Evolutionary conservation across 257 asterid species (phyloP), one percentile per base, ranked within the genome.

Genomic region (Nicotiana undulata): DNA sequence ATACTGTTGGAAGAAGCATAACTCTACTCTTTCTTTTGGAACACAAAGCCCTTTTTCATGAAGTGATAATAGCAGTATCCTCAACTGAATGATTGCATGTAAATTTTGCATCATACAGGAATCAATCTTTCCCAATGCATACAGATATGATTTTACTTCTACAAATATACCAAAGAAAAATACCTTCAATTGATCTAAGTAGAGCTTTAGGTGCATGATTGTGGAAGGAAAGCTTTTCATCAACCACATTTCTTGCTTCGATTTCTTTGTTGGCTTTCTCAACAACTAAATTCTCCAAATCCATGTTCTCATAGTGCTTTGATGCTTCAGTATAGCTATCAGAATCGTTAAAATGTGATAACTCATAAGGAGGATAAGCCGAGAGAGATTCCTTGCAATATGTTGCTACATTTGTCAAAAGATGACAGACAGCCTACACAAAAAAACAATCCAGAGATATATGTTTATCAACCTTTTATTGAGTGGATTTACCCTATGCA

Each of bases 341-440:
- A 74, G 91, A 84, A 67, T 85, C 93, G 56, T 90, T 91, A 80
- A 93, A 81, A 86, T 85, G 91, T 17, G 94, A 88, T 77, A 89
- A 85, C 82, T 90, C 93, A 32, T 86, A 88, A 5, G 89, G 90
- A 80, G 90, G 90, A 86, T 89, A 85, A 63, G 86, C 87, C 55
- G 95, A 88, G 84, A 88, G 80, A 65, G 92, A 88, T 37, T 92
- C 96, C 88, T 91, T 93, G 84, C 89, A 84, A 85, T 95, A 95
- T 67, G 86, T 82, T 87, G 85, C 92, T 63, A 94, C 76, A 91
- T 86, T 94, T 81, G 96, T 89, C 80, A 91, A 85, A 72, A 95
- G 96, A 84, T 92, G 98, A 87, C 97, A 93, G 60, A 92, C 87
- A 49, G 92, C 97, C 98, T 95, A 92, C 87, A 86, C 79, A 59